These are phyloP conservation scores for Zangia roseola DNA, from an alignment of 768 basidiomycete species.

Conservation along the genomic window DNA sequence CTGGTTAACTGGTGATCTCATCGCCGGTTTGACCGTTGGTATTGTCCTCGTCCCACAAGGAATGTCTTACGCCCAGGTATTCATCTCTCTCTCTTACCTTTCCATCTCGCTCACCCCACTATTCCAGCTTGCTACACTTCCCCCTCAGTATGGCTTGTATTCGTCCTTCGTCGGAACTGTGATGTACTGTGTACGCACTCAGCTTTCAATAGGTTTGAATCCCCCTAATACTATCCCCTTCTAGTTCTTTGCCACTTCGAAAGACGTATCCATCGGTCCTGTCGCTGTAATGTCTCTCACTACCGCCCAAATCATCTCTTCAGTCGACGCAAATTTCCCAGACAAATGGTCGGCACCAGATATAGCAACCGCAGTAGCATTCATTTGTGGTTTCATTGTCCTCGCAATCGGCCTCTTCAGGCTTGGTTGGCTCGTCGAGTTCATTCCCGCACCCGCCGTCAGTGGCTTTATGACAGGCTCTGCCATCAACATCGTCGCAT, in stretches of 20 bases:
- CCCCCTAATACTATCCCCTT: background rate
- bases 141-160: conserved; percentile 88
- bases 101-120: background rate
- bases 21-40: conserved; percentile 92
- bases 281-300: conserved; percentile 98
- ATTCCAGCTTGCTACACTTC: conserved; percentile 74
- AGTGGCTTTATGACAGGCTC: conserved; percentile 97
- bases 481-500: conserved; percentile 86
- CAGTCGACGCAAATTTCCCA: conserved; percentile 54
- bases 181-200: conserved; percentile 68
- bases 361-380: conserved; percentile 83
- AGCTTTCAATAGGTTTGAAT: background rate
- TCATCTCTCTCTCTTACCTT: background rate
- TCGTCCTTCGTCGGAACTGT: conserved; percentile 89
- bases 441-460: conserved; percentile 84
- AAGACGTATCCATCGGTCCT: conserved; percentile 99
- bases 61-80: conserved; percentile 83
- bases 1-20: conserved; percentile 84
- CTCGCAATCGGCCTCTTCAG: conserved; percentile 87
- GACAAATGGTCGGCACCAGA: conserved; percentile 60
- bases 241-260: conserved; percentile 93
- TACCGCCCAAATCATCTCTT: conserved; percentile 73
- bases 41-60: conserved; percentile 94
- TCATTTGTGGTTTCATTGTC: conserved; percentile 89
- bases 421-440: conserved; percentile 92